These are phyloP conservation scores for Chlorokybus atmophyticus DNA, from an alignment of 139 green algal species.

Conservation along the genomic window DNA sequence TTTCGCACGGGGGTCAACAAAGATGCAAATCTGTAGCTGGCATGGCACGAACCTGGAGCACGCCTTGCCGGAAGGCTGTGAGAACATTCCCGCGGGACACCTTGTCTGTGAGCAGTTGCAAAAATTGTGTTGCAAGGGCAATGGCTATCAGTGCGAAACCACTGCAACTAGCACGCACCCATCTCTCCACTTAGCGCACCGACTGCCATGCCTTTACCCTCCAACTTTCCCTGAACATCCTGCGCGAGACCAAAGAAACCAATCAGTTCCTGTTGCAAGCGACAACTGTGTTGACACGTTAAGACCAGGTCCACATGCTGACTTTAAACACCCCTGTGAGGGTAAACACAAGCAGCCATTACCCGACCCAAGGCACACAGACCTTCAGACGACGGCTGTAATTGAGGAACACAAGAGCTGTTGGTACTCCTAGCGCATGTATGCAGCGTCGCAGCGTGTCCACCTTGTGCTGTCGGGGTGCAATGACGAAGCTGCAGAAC, in stretches of 20 bases:
- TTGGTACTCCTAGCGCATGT: slow-evolving; percentile 54
- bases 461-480: slow-evolving; percentile 37
- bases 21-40: not conserved
- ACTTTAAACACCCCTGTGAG: too few species aligned
- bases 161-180: too few species aligned
- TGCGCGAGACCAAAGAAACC: too few species aligned
- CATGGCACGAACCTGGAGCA: not conserved
- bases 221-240: slow-evolving; percentile 54
- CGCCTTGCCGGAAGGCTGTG: slow-evolving; percentile 43
- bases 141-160: too few species aligned
- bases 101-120: slow-evolving; percentile 33
- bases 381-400: slow-evolving; percentile 75
- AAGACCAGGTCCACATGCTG: too few species aligned
- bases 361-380: slow-evolving; percentile 11
- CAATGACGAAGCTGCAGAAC: slow-evolving; percentile 7
- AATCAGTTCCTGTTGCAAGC: too few species aligned
- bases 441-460: slow-evolving; percentile 68
- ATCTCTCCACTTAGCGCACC: slow-evolving; percentile 67
- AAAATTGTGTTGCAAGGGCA: not conserved
- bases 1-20: too few species aligned
- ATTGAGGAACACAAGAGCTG: slow-evolving; percentile 91
- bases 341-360: too few species aligned
- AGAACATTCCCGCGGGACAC: slow-evolving; percentile 50
- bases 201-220: slow-evolving; percentile 55
- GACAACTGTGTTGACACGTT: too few species aligned